A percentile compares a stretch with the other conserved stretches of the same genome.
Evolutionary conservation across 2,329 filamentous ascomycete species (phyloP).

Genomic region (Beauveria australis): DNA sequence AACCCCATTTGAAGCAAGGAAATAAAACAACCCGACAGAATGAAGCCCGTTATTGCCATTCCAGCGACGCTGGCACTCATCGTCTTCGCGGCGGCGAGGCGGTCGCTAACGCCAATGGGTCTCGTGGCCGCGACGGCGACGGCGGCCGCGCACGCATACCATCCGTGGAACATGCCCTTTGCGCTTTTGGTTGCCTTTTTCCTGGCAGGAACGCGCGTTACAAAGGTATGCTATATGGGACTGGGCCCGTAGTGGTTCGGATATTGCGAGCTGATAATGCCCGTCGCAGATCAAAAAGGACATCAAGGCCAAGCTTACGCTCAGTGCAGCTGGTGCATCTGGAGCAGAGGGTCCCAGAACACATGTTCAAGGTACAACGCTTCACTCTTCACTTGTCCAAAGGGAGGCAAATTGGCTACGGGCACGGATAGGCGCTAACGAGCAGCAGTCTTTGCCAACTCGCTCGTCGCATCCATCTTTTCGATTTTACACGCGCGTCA

Average conservation of each 20-base stretch:
- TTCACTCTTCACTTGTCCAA: background rate
- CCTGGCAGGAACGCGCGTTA: conserved; percentile 72
- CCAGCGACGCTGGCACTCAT: conserved; percentile 53
- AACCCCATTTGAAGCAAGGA: background rate
- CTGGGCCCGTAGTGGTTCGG: background rate
- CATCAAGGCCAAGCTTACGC: conserved; percentile 72
- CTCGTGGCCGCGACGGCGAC: conserved; percentile 65
- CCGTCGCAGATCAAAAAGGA: conserved; percentile 69
- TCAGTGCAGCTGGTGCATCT: conserved; percentile 62
- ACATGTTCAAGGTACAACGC: conserved; percentile 60
- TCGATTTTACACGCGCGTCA: conserved; percentile 53
- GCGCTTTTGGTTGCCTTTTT: conserved; percentile 78
- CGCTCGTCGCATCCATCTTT: conserved; percentile 63
- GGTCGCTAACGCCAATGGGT: conserved; percentile 71
- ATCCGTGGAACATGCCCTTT: conserved; percentile 93
- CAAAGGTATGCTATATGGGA: conserved; percentile 51
- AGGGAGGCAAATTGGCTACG: conserved; percentile 2
- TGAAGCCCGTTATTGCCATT: conserved; percentile 50
- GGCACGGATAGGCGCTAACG: background rate
- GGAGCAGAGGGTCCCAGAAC: conserved; percentile 78
- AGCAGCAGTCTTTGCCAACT: conserved; percentile 69
- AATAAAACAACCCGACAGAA: conserved; percentile 21
- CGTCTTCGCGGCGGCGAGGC: conserved; percentile 60
- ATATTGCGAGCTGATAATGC: conserved; percentile 12
- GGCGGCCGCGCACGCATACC: conserved; percentile 73